Conservation (phyloP, 768 basidiomycete species). For the Cubamyces lactineus region DNA sequence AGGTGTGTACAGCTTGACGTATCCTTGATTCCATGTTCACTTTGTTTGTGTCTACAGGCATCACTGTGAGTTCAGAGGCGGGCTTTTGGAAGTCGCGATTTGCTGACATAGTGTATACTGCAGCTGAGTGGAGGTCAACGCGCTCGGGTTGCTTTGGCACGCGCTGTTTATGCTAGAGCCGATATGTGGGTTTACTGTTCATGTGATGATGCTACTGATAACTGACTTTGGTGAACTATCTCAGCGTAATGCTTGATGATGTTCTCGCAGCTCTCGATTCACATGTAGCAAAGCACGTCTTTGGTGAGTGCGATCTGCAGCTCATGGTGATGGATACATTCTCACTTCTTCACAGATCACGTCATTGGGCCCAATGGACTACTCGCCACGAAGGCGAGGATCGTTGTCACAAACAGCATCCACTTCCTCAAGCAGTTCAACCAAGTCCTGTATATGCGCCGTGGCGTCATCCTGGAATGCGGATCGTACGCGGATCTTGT, state of each 20-base stretch:
- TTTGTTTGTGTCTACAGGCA: constrained; percentile 26
- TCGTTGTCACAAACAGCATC: constrained; percentile 87
- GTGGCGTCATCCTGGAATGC: constrained; percentile 79
- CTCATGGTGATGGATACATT: not conserved
- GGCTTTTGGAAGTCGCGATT: too few relatives aligned
- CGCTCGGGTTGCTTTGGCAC: constrained; percentile 80
- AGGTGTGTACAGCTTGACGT: constrained; percentile 46
- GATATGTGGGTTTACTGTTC: constrained; percentile 62
- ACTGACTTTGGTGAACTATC: not conserved
- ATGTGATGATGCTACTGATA: too few relatives aligned
- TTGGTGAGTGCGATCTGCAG: constrained; percentile 48
- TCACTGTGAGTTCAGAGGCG: constrained; percentile 52
- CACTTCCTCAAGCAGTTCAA: constrained; percentile 83
- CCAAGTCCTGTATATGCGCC: constrained; percentile 71
- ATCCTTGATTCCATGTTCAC: constrained; percentile 34
- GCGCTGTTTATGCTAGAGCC: constrained; percentile 90
- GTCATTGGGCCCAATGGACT: constrained; percentile 87
- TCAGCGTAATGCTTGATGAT: constrained; percentile 82
- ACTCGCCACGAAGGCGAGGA: constrained; percentile 79
- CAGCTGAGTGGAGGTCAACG: constrained; percentile 85
- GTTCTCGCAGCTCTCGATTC: constrained; percentile 85
- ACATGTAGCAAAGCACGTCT: constrained; percentile 87
- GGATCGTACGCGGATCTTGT: constrained; percentile 68
- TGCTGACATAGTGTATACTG: not conserved
- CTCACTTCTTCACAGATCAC: constrained; percentile 52